These are phyloP conservation scores for Ceratobasidium sp. DNA, from an alignment of 1,284 basidiomycete genomes.

Conservation along the genomic window DNA sequence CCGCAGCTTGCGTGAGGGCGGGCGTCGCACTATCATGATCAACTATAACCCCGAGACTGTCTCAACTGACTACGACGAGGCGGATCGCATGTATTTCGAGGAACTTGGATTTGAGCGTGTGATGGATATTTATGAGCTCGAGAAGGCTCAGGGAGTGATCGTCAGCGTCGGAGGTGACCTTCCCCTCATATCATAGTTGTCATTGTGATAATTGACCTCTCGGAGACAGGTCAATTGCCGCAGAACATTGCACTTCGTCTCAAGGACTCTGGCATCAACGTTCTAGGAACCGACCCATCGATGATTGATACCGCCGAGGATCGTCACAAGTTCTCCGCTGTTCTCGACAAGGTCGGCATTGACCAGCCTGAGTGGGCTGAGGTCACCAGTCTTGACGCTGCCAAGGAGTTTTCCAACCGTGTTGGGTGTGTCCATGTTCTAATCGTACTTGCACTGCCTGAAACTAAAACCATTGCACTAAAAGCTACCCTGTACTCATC, in stretches of 20 bases:
- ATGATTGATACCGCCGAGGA: constrained; percentile 99
- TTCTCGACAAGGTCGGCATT: constrained; percentile 94
- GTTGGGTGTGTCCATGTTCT: constrained; percentile 72
- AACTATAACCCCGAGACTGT: constrained; percentile 99
- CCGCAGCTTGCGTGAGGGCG: constrained; percentile 90
- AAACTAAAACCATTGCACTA: constrained; percentile 49
- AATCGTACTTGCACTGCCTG: not conserved
- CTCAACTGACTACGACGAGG: constrained; percentile 99
- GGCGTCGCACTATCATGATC: constrained; percentile 98
- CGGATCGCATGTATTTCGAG: constrained; percentile 98
- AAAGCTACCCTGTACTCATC: constrained; percentile 93
- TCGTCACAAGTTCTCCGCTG: constrained; percentile 98
- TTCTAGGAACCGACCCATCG: constrained; percentile 95
- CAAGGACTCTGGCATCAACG: constrained; percentile 91
- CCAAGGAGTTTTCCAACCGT: constrained; percentile 90
- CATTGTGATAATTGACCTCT: constrained; percentile 14
- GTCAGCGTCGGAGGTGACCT: constrained; percentile 93
- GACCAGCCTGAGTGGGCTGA: constrained; percentile 99
- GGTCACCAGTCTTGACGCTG: constrained; percentile 88
- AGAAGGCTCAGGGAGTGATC: constrained; percentile 91
- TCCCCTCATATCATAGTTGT: constrained; percentile 12
- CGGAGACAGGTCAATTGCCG: constrained; percentile 82
- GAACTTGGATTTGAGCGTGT: constrained; percentile 98
- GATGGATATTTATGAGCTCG: constrained; percentile 99
- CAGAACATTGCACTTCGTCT: constrained; percentile 99